Percentiles rank a stretch among this genome's conserved stretches.
These are phyloP conservation scores for Aspergillus aculeatinus DNA, from an alignment of 2,329 filamentous ascomycete genomes.

Conservation along the genomic window DNA sequence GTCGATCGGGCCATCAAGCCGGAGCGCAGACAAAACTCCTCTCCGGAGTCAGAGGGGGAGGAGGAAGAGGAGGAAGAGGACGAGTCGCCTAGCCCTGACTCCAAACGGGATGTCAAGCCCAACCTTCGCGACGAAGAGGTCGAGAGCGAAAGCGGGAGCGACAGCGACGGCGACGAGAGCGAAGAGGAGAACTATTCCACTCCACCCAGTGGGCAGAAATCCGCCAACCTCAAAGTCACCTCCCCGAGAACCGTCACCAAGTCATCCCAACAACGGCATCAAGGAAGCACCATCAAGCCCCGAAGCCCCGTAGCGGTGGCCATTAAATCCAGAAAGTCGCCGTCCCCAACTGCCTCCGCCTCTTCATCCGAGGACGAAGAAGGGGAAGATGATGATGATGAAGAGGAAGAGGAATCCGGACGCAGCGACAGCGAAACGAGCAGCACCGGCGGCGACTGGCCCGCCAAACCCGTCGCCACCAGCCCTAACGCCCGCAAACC, in stretches of 20 bases:
- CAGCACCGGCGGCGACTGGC: not conserved
- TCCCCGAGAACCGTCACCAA: not conserved
- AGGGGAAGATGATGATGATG: not conserved
- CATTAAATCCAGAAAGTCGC: not conserved
- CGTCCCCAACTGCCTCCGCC: not conserved
- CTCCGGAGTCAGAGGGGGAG: not conserved
- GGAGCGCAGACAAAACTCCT: not conserved
- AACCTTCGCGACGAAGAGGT: not conserved
- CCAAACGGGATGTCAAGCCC: not conserved
- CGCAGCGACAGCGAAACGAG: slow-evolving; percentile 8
- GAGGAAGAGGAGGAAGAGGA: not conserved
- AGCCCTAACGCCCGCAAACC: not conserved
- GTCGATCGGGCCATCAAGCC: not conserved
- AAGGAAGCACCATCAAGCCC: not conserved
- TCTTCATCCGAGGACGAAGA: not conserved
- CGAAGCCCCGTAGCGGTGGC: not conserved
- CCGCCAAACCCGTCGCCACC: not conserved
- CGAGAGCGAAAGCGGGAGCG: slow-evolving; percentile 3
- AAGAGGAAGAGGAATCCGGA: not conserved
- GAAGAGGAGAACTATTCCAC: not conserved
- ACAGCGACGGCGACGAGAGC: not conserved
- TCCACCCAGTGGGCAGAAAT: not conserved
- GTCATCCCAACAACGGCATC: not conserved
- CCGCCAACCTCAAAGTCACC: not conserved
- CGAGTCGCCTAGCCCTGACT: not conserved